Conservation (phyloP, 345 rosid genomes). For the Geranium brycei region DNA sequence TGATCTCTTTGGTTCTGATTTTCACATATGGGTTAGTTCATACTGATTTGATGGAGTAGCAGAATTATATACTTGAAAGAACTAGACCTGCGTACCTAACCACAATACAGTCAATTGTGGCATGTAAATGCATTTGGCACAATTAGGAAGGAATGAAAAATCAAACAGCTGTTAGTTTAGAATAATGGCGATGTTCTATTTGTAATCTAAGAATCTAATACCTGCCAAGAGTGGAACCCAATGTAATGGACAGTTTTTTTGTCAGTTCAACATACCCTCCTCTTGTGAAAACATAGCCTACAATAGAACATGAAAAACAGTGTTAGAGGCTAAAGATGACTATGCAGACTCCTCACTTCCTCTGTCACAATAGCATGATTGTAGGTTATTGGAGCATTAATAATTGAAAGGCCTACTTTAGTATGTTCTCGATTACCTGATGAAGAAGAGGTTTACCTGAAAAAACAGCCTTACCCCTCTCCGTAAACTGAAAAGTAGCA, state of each 20-base stretch:
- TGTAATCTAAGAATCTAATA: slow-evolving; percentile 12
- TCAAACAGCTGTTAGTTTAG: background rate
- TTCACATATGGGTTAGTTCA: too few relatives aligned
- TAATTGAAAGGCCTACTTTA: background rate
- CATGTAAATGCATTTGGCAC: background rate
- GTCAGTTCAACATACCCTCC: slow-evolving; percentile 92
- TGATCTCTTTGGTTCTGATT: too few relatives aligned
- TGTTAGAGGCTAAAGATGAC: slow-evolving; percentile 3
- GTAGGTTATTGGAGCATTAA: background rate
- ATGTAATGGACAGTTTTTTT: slow-evolving; percentile 59
- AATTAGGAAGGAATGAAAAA: background rate
- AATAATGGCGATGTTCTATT: too few relatives aligned
- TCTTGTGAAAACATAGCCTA: slow-evolving; percentile 81
- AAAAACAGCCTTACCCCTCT: slow-evolving; percentile 70
- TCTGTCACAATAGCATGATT: background rate
- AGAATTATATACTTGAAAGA: too few relatives aligned
- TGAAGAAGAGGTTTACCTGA: slow-evolving; percentile 36
- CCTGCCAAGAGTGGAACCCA: slow-evolving; percentile 90
- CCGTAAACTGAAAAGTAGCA: slow-evolving; percentile 78
- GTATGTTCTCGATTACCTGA: slow-evolving; percentile 35
- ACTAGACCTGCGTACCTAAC: slow-evolving; percentile 80
- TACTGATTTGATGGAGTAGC: too few relatives aligned
- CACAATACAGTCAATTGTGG: slow-evolving; percentile 4
- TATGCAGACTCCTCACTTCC: background rate
- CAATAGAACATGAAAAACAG: slow-evolving; percentile 6